Evolutionary conservation across 208 protist species (phyloP).

Genomic region (Trypanosoma rangeli): DNA sequence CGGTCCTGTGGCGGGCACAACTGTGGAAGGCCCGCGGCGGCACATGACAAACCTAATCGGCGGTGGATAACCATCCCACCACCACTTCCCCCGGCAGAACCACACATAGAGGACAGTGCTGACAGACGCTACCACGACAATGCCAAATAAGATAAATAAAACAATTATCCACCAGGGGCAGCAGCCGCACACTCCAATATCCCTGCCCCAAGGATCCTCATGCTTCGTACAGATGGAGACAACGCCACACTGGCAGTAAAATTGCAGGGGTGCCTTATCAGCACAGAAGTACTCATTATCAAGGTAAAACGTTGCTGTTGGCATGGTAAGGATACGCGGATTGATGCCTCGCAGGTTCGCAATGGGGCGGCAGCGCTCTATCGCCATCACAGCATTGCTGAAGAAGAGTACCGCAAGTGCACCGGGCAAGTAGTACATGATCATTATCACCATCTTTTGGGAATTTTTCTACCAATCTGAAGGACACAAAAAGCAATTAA

Average conservation of each 20-base stretch:
- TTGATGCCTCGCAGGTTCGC: conserved; percentile 15
- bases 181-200: conserved; percentile 71
- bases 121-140: conserved; percentile 28
- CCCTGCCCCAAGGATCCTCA: conserved; percentile 32
- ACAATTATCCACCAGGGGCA: conserved; percentile 54
- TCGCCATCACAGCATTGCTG: neutral
- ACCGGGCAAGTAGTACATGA: neutral
- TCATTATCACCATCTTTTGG: neutral
- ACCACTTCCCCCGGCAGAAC: conserved; percentile 49
- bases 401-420: conserved; percentile 28
- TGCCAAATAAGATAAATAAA: conserved; percentile 34
- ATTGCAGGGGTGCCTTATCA: conserved; percentile 16
- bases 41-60: conserved; percentile 42
- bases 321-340: neutral
- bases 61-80: conserved; percentile 53
- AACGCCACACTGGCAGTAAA: conserved; percentile 24
- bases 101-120: conserved; percentile 33
- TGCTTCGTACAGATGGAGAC: conserved; percentile 9
- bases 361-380: neutral
- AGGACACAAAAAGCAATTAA: neutral
- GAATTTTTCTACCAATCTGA: neutral
- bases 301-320: neutral
- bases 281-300: conserved; percentile 32
- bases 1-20: conserved; percentile 32
- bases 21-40: conserved; percentile 36